Base-by-base conservation (phyloP, 257 asterid species). In the Paulownia fortunei region DNA sequence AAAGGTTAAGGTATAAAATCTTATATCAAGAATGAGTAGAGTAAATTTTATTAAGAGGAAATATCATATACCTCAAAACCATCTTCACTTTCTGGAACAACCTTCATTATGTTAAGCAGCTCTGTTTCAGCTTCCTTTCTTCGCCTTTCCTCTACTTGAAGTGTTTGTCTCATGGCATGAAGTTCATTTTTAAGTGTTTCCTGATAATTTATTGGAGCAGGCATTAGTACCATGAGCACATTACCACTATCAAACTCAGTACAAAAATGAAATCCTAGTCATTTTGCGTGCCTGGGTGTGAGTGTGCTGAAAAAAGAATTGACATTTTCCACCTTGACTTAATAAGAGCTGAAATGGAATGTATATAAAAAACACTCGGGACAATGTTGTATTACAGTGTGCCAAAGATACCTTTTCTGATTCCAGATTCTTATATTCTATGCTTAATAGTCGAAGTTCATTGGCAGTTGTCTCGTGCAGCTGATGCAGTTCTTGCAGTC, bases 61-160 rank as follows among this genome's bases (percentile, higher is more conserved):
- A 56, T 69, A 68, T 49, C 62, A 67, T 86, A 86, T 69, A 91
- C 98, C 94, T 94, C 98, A 81, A 88, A 92, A 66, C 85, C 92
- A 85, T 94, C 97, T 82, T 94, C 98, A 81, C 84, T 88, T 82
- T 90, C 97, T 54, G 97, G 98, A 66, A 86, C 89, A 72, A 76
- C 84, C 81, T 88, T 89, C 64, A 82, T 89, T 51, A 85, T 64
- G 86, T 87, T 82, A 69, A 37, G 76, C 80, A 94, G 89, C 82
- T 92, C 93, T 19, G 79, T 78, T 91, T 91, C 98, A 78, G 91
- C 93, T 80, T 88, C 90, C 81, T 80, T 91, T 83, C 97, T 84
- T 79, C 77, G 87, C 65, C 79, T 91, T 86, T 91, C 97, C 90
- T 89, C 94, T 54, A 68, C 79, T 80, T 82, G 83, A 80, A 88